phyloP scores from a whole-genome alignment of 139 green algal genomes.

The Coccomyxa sp. region DNA sequence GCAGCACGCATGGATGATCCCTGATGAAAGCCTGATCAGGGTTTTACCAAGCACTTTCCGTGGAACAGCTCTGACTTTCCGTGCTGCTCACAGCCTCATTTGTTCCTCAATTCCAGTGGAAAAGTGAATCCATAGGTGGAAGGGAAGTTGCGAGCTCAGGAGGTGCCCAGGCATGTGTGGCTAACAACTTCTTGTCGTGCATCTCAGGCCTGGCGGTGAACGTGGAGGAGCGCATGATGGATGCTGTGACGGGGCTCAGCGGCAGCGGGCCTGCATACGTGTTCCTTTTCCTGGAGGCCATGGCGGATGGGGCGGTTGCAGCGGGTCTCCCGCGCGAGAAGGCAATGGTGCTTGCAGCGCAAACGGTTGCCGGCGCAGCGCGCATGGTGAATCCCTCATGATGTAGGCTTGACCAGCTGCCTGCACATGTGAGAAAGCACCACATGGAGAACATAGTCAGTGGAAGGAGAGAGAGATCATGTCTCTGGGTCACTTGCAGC shows the following conservation, averaged over 20 bases:
- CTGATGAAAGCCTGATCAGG: no score
- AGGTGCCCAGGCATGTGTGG: no score
- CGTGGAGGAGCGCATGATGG: slow-evolving; percentile 79
- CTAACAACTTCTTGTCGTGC: not conserved
- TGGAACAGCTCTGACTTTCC: no score
- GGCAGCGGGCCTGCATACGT: slow-evolving; percentile 91
- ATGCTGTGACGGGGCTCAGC: slow-evolving; percentile 86
- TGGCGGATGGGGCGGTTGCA: slow-evolving; percentile 72
- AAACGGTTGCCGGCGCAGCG: slow-evolving; percentile 68
- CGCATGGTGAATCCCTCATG: slow-evolving; percentile 20
- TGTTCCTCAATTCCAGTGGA: no score
- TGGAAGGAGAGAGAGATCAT: not conserved
- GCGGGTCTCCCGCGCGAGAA: slow-evolving; percentile 68
- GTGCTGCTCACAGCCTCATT: no score
- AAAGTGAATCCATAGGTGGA: no score
- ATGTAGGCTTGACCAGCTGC: not conserved
- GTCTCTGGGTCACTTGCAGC: not conserved
- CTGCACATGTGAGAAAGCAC: not conserved
- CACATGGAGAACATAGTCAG: not conserved
- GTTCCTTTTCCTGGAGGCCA: slow-evolving; percentile 78
- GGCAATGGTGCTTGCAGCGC: slow-evolving; percentile 62
- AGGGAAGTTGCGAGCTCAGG: no score
- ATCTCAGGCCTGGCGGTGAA: slow-evolving; percentile 17
- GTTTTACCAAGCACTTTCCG: no score
- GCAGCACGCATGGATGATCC: no score